Evolutionary conservation across 1,284 basidiomycete species (phyloP).

Genomic region (Sanghuangporus weigelae): DNA sequence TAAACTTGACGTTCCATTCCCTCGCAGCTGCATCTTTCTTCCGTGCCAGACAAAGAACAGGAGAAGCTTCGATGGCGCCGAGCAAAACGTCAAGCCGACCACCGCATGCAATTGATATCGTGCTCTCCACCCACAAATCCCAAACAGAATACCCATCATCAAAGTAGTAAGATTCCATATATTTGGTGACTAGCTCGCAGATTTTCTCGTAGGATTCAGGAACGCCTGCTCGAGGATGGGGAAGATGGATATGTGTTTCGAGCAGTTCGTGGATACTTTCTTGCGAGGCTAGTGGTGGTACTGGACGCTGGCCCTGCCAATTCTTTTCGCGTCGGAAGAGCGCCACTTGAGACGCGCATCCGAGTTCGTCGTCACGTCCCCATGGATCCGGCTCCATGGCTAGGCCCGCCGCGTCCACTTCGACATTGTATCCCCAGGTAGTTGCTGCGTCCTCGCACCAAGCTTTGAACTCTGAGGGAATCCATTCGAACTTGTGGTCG

Average conservation of each 20-base stretch:
- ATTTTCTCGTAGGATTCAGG: constrained; percentile 32
- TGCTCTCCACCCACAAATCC: constrained; percentile 13
- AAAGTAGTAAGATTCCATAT: constrained; percentile 8
- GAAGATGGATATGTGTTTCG: constrained; percentile 43
- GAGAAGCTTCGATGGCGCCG: neutral
- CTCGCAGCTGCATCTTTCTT: neutral
- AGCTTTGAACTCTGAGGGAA: constrained; percentile 64
- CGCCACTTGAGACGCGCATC: constrained; percentile 72
- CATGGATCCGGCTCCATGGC: constrained; percentile 57
- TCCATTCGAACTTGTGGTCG: constrained; percentile 96
- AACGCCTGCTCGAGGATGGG: constrained; percentile 41
- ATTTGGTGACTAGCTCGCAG: neutral
- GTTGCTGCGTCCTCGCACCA: constrained; percentile 65
- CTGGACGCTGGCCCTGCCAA: neutral
- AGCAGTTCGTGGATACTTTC: constrained; percentile 42
- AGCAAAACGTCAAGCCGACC: constrained; percentile 11
- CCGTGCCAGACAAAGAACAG: neutral
- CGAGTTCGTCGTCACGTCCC: constrained; percentile 57
- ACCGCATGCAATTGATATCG: constrained; percentile 12
- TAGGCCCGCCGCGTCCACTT: constrained; percentile 50
- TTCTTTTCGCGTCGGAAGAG: constrained; percentile 52
- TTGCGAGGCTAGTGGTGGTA: constrained; percentile 25
- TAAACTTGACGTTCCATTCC: constrained; percentile 14
- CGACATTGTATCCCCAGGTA: constrained; percentile 72
- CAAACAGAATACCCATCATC: constrained; percentile 13